Evolutionary conservation across 2,329 filamentous ascomycete genomes (phyloP).

Genomic region (Ophiostoma fasciatum): DNA sequence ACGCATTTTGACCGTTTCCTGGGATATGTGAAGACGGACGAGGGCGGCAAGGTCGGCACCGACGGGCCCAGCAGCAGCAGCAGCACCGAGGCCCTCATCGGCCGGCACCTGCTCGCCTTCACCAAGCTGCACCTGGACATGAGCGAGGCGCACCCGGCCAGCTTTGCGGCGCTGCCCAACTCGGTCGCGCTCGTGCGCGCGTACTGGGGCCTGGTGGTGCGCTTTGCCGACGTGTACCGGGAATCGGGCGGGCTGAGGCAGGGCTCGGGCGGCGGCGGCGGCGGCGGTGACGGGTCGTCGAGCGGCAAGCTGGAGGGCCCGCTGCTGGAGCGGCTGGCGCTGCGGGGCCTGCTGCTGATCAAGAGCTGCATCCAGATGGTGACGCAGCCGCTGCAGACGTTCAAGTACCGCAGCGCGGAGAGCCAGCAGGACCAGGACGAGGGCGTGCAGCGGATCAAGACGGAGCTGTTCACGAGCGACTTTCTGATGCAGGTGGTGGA

Average conservation of each 20-base stretch:
- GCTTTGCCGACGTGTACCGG: slow-evolving; percentile 61
- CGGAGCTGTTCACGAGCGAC: slow-evolving; percentile 57
- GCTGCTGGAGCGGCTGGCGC: slow-evolving; percentile 61
- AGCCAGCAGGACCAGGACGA: slow-evolving; percentile 62
- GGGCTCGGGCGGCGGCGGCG: slow-evolving; percentile 21
- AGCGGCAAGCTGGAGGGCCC: slow-evolving; percentile 37
- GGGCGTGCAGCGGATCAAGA: slow-evolving; percentile 55
- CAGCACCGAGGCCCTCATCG: slow-evolving; percentile 48
- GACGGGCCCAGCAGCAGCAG: slow-evolving; percentile 17
- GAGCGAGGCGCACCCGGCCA: slow-evolving; percentile 62
- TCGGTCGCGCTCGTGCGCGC: slow-evolving; percentile 62
- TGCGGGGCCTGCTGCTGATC: slow-evolving; percentile 72
- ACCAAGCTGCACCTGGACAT: slow-evolving; percentile 86
- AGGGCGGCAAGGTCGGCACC: neutral
- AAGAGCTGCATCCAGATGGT: slow-evolving; percentile 75
- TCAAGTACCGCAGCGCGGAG: slow-evolving; percentile 65
- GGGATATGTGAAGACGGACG: slow-evolving; percentile 40
- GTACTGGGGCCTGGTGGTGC: slow-evolving; percentile 73
- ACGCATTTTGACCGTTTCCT: slow-evolving; percentile 67
- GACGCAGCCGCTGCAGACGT: slow-evolving; percentile 64
- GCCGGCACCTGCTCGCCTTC: slow-evolving; percentile 78
- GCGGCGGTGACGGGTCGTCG: slow-evolving; percentile 21
- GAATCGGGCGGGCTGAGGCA: slow-evolving; percentile 42
- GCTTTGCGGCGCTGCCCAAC: slow-evolving; percentile 69
- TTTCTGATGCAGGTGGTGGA: slow-evolving; percentile 74